Evolutionary conservation across 1,284 basidiomycete genomes (phyloP).

Genomic region (Moesziomyces globuligerus): DNA sequence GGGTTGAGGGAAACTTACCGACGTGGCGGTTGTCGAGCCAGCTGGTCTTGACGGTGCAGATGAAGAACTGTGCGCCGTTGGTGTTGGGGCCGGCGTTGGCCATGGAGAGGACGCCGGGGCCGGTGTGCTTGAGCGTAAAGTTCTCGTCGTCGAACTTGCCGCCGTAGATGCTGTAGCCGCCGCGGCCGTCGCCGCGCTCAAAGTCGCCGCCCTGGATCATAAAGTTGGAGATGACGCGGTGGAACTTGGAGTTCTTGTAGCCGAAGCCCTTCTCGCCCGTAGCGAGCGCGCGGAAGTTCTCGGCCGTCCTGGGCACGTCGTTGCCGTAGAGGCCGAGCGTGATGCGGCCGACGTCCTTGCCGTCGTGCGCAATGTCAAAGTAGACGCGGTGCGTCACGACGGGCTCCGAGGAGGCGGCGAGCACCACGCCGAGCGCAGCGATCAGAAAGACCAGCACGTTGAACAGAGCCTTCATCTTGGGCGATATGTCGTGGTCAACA

Average conservation of each 20-base stretch:
- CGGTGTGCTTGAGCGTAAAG: constrained; percentile 62
- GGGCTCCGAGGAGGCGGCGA: constrained; percentile 44
- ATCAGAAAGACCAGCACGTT: constrained; percentile 70
- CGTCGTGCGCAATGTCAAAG: constrained; percentile 65
- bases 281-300: constrained; percentile 64
- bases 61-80: constrained; percentile 66
- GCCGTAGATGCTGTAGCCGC: constrained; percentile 65
- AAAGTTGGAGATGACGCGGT: constrained; percentile 74
- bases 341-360: constrained; percentile 60
- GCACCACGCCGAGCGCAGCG: constrained; percentile 60
- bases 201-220: constrained; percentile 69
- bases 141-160: constrained; percentile 58
- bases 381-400: constrained; percentile 57
- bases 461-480: constrained; percentile 75
- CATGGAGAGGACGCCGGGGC: constrained; percentile 56
- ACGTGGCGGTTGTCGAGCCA: constrained; percentile 63
- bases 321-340: constrained; percentile 61
- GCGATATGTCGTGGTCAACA: background rate
- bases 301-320: constrained; percentile 61
- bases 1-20: constrained; percentile 29
- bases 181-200: constrained; percentile 63
- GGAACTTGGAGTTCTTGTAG: constrained; percentile 78
- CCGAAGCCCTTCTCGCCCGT: constrained; percentile 75
- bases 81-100: constrained; percentile 69
- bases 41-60: constrained; percentile 62